Conservation (phyloP, 352 stramenopile genomes). For the Phytophthora podocarpi region DNA sequence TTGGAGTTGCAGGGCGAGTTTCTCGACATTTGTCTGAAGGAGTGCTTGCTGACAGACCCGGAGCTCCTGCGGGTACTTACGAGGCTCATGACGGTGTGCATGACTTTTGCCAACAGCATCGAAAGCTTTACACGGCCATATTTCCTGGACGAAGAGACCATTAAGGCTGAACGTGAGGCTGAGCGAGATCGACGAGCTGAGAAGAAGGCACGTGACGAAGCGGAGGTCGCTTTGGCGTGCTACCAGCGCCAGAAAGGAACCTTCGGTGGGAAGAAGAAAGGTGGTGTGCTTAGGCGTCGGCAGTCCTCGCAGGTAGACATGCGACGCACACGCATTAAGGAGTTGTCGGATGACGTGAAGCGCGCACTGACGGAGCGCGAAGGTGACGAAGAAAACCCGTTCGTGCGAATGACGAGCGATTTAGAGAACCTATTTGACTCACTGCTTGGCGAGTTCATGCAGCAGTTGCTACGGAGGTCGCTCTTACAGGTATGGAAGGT, state of each 20-base stretch:
- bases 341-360: slow-evolving; percentile 80
- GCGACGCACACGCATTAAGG: slow-evolving; percentile 79
- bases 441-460: slow-evolving; percentile 89
- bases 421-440: slow-evolving; percentile 89
- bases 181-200: slow-evolving; percentile 81
- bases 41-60: slow-evolving; percentile 97
- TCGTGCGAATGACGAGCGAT: slow-evolving; percentile 78
- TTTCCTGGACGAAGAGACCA: slow-evolving; percentile 85
- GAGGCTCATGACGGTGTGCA: slow-evolving; percentile 97
- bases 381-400: slow-evolving; percentile 73
- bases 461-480: slow-evolving; percentile 83
- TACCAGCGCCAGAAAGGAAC: slow-evolving; percentile 57
- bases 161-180: slow-evolving; percentile 80
- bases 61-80: slow-evolving; percentile 94
- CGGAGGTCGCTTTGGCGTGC: slow-evolving; percentile 71
- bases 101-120: slow-evolving; percentile 95
- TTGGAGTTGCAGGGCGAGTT: slow-evolving; percentile 95
- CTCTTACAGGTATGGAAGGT: slow-evolving; percentile 67
- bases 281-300: slow-evolving; percentile 51
- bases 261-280: slow-evolving; percentile 60
- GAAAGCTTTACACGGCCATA: slow-evolving; percentile 89
- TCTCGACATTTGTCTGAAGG: slow-evolving; percentile 95
- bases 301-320: slow-evolving; percentile 83
- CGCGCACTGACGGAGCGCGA: slow-evolving; percentile 71
- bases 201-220: slow-evolving; percentile 78